Evolutionary conservation across 208 protist genomes (phyloP), one percentile per base, ranked within the genome.

Genomic region (Leishmania tarentolae): DNA sequence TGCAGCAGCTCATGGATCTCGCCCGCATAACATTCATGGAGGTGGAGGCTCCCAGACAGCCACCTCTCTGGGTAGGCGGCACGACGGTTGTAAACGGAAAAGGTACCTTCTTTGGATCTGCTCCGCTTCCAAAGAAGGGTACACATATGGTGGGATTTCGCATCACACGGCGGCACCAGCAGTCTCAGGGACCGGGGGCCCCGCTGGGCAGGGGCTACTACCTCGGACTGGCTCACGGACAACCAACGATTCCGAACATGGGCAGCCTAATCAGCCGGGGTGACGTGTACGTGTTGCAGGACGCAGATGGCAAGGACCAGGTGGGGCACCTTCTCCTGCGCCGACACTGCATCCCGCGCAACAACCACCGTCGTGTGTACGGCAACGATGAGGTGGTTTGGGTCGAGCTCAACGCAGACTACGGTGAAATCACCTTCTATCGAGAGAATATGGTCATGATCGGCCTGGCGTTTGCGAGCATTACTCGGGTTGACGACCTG

Each of bases 131-230:
- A 3, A 69, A 80, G 44, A 91, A 82, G 44, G 93, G 95, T 2
- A 94, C 85, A 24, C 91, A 93, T 80, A 88, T 91, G 53, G 85
- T 98, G 40, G 95, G 95, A 42, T 97, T 98, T 81, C 91, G 92
- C 73, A 94, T 97, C 69, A 88, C 86, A 35, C 91, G 95, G 0
- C 85, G 83, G 4, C 86, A 92, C 57, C 89, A 92, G 76, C 86
- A 89, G 79, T 87, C 87, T 11, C 87, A 93, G n/a, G 90, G 88
- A 1, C 80, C 84, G 9, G 93, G 95, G 21, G 90, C 91, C 0
- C 87, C 93, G 53, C 88, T 98, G 1, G 95, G 95, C 35, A 93
- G 95, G 6, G 95, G 93, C 86, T 98, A 98, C 85, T 98, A 97
- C 88, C 75, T 97, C 37, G 95, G 95, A 7, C 83, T 98, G 57